These are phyloP conservation scores for Castanea crenata DNA, from an alignment of 306 rosid species.

Conservation along the genomic window DNA sequence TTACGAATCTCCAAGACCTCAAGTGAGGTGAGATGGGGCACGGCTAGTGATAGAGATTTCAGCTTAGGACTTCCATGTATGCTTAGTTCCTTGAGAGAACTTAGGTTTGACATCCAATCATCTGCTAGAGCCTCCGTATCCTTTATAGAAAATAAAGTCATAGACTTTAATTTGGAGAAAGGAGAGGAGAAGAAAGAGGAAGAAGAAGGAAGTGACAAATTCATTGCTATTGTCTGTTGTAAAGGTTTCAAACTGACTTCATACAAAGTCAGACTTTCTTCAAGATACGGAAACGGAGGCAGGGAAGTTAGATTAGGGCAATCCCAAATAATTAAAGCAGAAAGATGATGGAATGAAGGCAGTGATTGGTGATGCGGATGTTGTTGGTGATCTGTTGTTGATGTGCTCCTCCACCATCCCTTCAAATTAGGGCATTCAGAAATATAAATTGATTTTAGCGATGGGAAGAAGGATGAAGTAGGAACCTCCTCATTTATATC, in stretches of 20 bases:
- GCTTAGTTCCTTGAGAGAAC: background rate
- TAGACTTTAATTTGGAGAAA: background rate
- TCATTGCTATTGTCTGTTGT: background rate
- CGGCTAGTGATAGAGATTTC: too few relatives aligned
- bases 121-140: background rate
- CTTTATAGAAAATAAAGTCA: background rate
- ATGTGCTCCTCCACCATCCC: background rate
- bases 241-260: background rate
- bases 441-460: background rate
- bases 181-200: background rate
- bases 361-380: background rate
- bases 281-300: background rate
- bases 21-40: too few relatives aligned
- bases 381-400: too few relatives aligned
- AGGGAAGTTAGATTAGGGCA: background rate
- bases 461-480: background rate
- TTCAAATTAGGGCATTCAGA: background rate
- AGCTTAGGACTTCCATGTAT: background rate
- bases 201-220: too few relatives aligned
- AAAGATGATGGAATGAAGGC: conserved; percentile 3
- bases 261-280: background rate
- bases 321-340: background rate
- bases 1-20: too few relatives aligned
- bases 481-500: too few relatives aligned
- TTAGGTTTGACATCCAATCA: background rate